Evolutionary conservation across 2,329 filamentous ascomycete genomes (phyloP).

Genomic region (Penicillium sp.): DNA sequence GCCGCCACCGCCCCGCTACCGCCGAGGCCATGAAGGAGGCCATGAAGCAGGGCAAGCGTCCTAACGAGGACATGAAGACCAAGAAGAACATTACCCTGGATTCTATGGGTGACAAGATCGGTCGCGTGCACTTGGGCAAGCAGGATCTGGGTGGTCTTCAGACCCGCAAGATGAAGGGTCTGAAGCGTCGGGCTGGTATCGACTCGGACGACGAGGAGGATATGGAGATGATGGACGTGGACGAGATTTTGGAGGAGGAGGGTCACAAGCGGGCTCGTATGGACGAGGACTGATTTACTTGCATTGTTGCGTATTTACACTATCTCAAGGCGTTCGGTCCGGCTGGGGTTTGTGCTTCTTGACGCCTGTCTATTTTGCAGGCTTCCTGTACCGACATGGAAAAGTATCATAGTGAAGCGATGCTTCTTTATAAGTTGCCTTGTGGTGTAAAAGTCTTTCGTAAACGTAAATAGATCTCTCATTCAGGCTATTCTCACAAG

Average conservation of each 20-base stretch:
- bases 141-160: constrained; percentile 87
- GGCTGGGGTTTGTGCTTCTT: constrained; percentile 28
- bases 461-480: neutral
- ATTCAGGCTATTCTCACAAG: neutral
- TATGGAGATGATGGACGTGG: constrained; percentile 46
- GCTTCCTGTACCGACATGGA: constrained; percentile 25
- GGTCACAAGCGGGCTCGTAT: constrained; percentile 36
- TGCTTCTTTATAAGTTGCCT: neutral
- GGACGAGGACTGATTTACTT: constrained; percentile 26
- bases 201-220: constrained; percentile 53
- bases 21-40: constrained; percentile 84
- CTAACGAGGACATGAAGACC: constrained; percentile 56
- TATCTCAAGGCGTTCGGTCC: constrained; percentile 28
- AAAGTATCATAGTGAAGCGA: constrained; percentile 13
- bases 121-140: constrained; percentile 85
- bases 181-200: constrained; percentile 77
- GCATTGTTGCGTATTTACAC: constrained; percentile 23
- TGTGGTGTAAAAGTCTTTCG: neutral
- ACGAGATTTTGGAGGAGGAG: constrained; percentile 41
- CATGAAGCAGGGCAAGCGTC: constrained; percentile 77
- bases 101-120: constrained; percentile 92
- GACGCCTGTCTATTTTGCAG: constrained; percentile 18
- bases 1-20: constrained; percentile 60
- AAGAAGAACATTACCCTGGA: constrained; percentile 98
- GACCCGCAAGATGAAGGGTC: constrained; percentile 98